Base-by-base conservation (phyloP, 176 grass and related monocot genomes). In the Raddia guianensis region DNA sequence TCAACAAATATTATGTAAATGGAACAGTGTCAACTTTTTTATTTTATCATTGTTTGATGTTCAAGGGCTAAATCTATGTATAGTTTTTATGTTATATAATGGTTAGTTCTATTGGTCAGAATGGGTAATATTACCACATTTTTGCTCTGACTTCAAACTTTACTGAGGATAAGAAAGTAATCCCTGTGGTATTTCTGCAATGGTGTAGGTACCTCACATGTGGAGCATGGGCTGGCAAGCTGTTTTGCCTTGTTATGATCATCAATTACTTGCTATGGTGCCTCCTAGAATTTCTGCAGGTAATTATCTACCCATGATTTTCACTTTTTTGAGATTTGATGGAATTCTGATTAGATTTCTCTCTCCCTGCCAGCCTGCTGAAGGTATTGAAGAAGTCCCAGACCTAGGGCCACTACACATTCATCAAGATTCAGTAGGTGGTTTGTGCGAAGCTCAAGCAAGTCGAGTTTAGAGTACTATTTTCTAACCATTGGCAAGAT, bases 181-280 rank as follows among this genome's bases (percentile, higher is more conserved):
- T 63, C 8, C 40, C 80, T 62, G 47, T 61, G 79, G 47, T 53
- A 48, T 52, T 73, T 77, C 10, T 32, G 19, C 72, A 10, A 79
- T 76, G 52, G 3, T 82, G 67, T 87, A 97, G 94, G 70, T 97
- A 91, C 69, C 82, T 93, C 40, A 93, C 42, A 27, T 97, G 94
- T 37, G 94, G 94, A 87, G 79, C 86, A 81, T 97, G 94, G 91
- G 86, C 94, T 62, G 91, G 94, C 43, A 97, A 93, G 57, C 40
- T 97, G 35, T 97, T 97, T 80, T 93, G 91, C 66, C 74, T 97
- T 53, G 89, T 97, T 67, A 94, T 94, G 94, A 86, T 93, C 55
- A 66, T 97, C 52, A 93, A 97, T 78, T 97, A 91, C 69, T 82
- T 97, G 2, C 46, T 94, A 34, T 91, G 92, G 95, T 61, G 77